Conservation (phyloP, 2,329 filamentous ascomycete species). For the Shiraia bambusicola region DNA sequence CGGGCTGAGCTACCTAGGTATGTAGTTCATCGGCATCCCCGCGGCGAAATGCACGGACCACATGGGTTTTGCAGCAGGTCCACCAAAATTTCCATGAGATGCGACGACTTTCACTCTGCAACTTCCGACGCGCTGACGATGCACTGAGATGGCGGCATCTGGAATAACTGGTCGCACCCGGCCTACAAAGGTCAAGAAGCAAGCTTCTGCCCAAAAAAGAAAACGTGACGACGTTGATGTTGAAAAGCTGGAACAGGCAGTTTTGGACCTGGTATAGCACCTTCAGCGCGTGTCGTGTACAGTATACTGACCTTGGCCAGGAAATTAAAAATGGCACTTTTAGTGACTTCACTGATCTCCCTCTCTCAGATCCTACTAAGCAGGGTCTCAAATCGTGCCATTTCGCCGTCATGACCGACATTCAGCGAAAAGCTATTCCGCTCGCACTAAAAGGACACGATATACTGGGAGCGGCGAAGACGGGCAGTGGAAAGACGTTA, state of each 20-base stretch:
- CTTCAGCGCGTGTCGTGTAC: not conserved
- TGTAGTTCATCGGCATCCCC: no score
- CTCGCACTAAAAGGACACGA: slow-evolving; percentile 82
- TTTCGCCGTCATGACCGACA: slow-evolving; percentile 86
- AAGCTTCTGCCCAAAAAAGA: slow-evolving; percentile 53
- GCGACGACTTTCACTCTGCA: slow-evolving; percentile 10
- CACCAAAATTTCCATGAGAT: slow-evolving; percentile 28
- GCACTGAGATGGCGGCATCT: slow-evolving; percentile 31
- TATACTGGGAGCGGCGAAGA: slow-evolving; percentile 92
- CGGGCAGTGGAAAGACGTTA: slow-evolving; percentile 91
- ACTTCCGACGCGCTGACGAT: slow-evolving; percentile 4
- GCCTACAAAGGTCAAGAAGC: slow-evolving; percentile 60
- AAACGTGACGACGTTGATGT: slow-evolving; percentile 56
- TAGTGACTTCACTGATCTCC: slow-evolving; percentile 78
- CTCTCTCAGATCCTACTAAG: slow-evolving; percentile 77
- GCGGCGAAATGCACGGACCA: slow-evolving; percentile 28
- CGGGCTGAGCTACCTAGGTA: no score
- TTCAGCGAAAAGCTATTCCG: slow-evolving; percentile 87
- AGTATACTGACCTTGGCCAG: slow-evolving; percentile 42
- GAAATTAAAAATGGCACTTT: slow-evolving; percentile 61
- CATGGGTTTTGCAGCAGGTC: slow-evolving; percentile 4
- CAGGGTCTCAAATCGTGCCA: slow-evolving; percentile 81
- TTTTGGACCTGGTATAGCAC: slow-evolving; percentile 44
- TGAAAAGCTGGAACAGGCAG: slow-evolving; percentile 49
- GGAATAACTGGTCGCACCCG: slow-evolving; percentile 46